Percentiles rank a stretch among this genome's conserved stretches.
phyloP scores from a whole-genome alignment of 2,329 filamentous ascomycete genomes.

The Penicillium sp. region DNA sequence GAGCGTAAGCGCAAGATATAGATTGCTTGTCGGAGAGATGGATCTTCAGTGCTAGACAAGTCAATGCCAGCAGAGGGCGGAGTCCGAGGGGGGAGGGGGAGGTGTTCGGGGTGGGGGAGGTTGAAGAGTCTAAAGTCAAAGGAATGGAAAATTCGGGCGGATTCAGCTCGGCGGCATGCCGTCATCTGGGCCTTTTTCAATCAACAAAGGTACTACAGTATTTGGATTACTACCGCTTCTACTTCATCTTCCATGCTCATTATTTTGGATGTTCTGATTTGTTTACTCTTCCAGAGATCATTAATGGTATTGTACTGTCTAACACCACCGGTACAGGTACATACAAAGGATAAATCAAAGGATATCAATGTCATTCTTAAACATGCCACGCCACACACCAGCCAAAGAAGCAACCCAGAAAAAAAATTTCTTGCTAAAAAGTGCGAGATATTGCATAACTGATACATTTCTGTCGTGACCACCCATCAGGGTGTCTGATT shows the following conservation, averaged over 20 bases:
- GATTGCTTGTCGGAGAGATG: slow-evolving; percentile 20
- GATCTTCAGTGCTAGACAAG: slow-evolving; percentile 49
- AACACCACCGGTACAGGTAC: too few species aligned
- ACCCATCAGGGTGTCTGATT: not conserved
- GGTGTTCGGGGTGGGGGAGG: slow-evolving; percentile 22
- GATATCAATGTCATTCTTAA: not conserved
- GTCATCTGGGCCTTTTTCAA: slow-evolving; percentile 15
- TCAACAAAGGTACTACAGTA: too few species aligned
- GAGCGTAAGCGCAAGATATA: slow-evolving; percentile 3
- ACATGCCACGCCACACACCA: not conserved
- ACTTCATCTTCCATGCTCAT: not conserved
- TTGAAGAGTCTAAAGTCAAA: slow-evolving; percentile 17
- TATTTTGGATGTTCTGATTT: not conserved
- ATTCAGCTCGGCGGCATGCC: slow-evolving; percentile 25
- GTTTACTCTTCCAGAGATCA: too few species aligned
- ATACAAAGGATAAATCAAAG: not conserved
- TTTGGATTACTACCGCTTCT: too few species aligned
- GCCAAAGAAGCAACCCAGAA: not conserved
- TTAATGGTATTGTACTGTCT: too few species aligned
- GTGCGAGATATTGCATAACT: slow-evolving; percentile 6
- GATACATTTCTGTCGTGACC: slow-evolving; percentile 9
- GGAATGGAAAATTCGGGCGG: slow-evolving; percentile 27
- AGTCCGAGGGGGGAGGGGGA: slow-evolving; percentile 26
- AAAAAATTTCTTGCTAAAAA: not conserved
- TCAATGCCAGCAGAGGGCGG: slow-evolving; percentile 49